Base-by-base conservation (phyloP, 208 protist genomes). In the Crithidia mellificae region DNA sequence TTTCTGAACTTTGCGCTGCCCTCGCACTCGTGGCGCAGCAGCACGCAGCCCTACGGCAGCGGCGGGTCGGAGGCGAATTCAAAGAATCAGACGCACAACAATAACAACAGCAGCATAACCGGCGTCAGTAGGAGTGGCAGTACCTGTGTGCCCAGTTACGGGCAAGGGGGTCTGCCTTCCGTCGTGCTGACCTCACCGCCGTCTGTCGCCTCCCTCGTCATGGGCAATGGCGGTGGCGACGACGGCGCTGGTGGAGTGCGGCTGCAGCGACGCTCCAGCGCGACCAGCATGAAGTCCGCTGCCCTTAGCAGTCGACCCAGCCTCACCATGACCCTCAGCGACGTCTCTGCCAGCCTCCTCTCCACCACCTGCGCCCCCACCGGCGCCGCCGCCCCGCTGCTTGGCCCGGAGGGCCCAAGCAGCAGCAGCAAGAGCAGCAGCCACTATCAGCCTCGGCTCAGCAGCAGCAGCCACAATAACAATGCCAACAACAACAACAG, bases 291-390 rank as follows among this genome's bases (percentile, higher is more conserved):
- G n/a, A 66, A 61, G 25, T 65, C 56, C n/a, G 29, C 44, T 20
- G 58, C 15, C 1, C 41, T 61, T 50, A 57, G 43, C 54, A 67
- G 57, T 34, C 55, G 39, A 2, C 44, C 36, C 30, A 78, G 56
- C 58, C 44, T 51, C 52, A 78, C 53, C 12, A 24, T 15, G 8
- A 73, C 63, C 3, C 32, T 77, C 14, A 81, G 77, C 34, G 77
- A 81, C 50, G 36, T 74, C 11, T 81, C 69, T 11, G 58, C 63
- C 0, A 81, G 77, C 32, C 11, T 72, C 17, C 62, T 74, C 11
- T 81, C 77, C 9, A 36, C 41, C 27, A 81, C 77, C 12, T 70
- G 68, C 29, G 29, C 50, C 2, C 77, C 77, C 15, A 20, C 39
- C 12, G 50, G 58, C 1, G 30, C 44, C 27, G 30, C 44, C 0